Evolutionary conservation across 495 filamentous ascomycete genomes (phyloP).

Genomic region (Penicillium goetzii): DNA sequence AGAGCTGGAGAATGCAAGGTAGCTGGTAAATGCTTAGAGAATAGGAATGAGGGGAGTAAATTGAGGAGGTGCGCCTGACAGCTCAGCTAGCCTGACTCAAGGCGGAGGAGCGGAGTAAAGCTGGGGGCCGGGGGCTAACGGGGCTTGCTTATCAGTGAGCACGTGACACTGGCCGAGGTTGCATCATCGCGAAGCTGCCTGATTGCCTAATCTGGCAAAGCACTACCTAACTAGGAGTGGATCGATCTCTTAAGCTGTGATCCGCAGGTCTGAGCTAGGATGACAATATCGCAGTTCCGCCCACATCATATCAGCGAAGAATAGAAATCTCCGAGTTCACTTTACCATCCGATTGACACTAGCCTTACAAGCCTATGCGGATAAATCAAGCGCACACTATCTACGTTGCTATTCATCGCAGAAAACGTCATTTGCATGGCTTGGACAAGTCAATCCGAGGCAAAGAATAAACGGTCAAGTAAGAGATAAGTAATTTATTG

Average conservation of each 20-base stretch:
- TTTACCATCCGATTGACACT: not conserved
- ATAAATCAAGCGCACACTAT: not conserved
- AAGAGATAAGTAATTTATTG: conserved; percentile 9
- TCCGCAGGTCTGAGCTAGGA: not conserved
- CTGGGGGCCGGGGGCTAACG: too few species aligned
- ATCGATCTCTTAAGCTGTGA: not conserved
- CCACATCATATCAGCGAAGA: too few species aligned
- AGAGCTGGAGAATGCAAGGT: not conserved
- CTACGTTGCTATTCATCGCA: not conserved
- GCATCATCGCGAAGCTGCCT: not conserved
- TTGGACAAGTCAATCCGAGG: not conserved
- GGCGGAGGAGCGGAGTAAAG: conserved; percentile 19
- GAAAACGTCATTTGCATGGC: not conserved
- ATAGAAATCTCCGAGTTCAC: not conserved
- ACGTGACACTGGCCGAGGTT: conserved; percentile 34
- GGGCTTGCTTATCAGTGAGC: conserved; percentile 33
- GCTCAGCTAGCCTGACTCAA: conserved; percentile 9
- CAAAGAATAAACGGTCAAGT: not conserved
- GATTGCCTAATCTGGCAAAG: not conserved
- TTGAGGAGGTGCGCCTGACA: conserved; percentile 6
- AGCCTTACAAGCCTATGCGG: not conserved
- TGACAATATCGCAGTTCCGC: not conserved
- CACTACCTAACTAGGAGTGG: not conserved
- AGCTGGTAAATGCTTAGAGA: not conserved
- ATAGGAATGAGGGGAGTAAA: not conserved